Percentiles rank a stretch among this genome's conserved stretches.
phyloP scores from a whole-genome alignment of 1,284 basidiomycete genomes.

The Bjerkandera adusta region DNA sequence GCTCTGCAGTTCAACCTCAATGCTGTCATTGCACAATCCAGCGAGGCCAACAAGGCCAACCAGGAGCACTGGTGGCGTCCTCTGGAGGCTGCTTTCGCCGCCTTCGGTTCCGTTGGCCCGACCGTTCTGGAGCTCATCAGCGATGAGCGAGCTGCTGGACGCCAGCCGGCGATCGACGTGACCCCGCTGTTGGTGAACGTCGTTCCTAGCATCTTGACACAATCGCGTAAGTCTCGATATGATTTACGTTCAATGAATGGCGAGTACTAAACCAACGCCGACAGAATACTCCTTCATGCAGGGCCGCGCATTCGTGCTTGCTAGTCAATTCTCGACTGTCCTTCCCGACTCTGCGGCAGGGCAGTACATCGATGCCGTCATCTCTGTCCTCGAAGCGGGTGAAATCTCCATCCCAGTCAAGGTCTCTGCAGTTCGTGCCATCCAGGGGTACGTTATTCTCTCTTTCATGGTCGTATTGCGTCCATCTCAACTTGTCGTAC shows the following conservation, averaged over 20 bases:
- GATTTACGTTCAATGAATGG: too few species aligned
- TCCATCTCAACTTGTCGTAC: constrained; percentile 7
- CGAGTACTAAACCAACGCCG: background rate
- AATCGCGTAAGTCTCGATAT: constrained; percentile 52
- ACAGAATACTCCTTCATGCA: constrained; percentile 87
- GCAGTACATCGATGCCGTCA: constrained; percentile 85
- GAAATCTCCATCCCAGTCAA: constrained; percentile 83
- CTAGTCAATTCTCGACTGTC: constrained; percentile 81
- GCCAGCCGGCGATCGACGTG: constrained; percentile 72
- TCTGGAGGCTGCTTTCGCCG: constrained; percentile 81
- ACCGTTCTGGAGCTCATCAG: constrained; percentile 76
- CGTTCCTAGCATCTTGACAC: constrained; percentile 73
- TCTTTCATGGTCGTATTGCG: background rate
- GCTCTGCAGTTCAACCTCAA: constrained; percentile 63
- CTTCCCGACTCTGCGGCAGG: constrained; percentile 71
- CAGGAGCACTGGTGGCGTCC: constrained; percentile 79
- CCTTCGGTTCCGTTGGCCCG: constrained; percentile 83
- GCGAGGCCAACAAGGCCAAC: constrained; percentile 50
- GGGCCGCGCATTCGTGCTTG: constrained; percentile 93
- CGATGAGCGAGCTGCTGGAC: constrained; percentile 65
- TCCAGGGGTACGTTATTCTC: constrained; percentile 69
- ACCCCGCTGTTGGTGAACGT: constrained; percentile 74
- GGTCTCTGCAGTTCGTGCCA: constrained; percentile 89
- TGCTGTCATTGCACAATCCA: constrained; percentile 52
- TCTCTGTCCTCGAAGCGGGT: constrained; percentile 77